Conservation (phyloP, 495 filamentous ascomycete species). For the Daldinia loculata region DNA sequence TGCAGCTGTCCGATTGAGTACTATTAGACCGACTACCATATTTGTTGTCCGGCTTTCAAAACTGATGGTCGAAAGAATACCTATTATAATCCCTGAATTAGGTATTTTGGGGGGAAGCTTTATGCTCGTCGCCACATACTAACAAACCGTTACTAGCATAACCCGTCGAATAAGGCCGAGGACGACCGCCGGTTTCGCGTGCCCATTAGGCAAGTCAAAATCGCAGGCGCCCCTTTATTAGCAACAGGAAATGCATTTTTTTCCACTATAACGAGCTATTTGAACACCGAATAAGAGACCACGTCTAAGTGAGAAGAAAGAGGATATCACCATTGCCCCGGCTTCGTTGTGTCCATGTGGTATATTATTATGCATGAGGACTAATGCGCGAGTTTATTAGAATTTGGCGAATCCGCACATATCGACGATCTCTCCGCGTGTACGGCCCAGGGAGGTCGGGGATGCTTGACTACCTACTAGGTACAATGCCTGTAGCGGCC, state of each 20-base stretch:
- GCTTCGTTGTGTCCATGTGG: conserved; percentile 9
- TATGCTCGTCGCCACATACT: conserved; percentile 11
- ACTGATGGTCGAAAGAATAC: conserved; percentile 14
- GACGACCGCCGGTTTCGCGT: conserved; percentile 25
- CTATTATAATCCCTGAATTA: conserved; percentile 12
- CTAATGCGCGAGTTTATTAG: conserved; percentile 26
- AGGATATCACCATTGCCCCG: conserved; percentile 12
- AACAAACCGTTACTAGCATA: conserved; percentile 8
- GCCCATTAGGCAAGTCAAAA: conserved; percentile 21
- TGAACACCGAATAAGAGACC: conserved; percentile 4
- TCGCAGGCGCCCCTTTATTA: conserved; percentile 18
- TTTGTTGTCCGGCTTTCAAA: conserved; percentile 25
- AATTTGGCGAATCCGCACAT: conserved; percentile 30
- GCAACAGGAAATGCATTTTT: conserved; percentile 6
- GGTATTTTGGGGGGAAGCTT: conserved; percentile 6
- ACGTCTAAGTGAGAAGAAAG: conserved; percentile 6
- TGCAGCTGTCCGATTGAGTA: conserved; percentile 41
- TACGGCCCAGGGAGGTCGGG: conserved; percentile 23
- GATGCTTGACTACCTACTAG: conserved; percentile 32
- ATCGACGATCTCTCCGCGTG: conserved; percentile 42
- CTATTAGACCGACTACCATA: conserved; percentile 33
- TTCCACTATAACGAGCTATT: conserved; percentile 8
- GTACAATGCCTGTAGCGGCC: conserved; percentile 27
- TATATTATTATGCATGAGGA: conserved; percentile 36
- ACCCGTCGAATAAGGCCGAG: conserved; percentile 33